Evolutionary conservation across 176 grass and related monocot species (phyloP).

Genomic region (Luzula sylvatica): DNA sequence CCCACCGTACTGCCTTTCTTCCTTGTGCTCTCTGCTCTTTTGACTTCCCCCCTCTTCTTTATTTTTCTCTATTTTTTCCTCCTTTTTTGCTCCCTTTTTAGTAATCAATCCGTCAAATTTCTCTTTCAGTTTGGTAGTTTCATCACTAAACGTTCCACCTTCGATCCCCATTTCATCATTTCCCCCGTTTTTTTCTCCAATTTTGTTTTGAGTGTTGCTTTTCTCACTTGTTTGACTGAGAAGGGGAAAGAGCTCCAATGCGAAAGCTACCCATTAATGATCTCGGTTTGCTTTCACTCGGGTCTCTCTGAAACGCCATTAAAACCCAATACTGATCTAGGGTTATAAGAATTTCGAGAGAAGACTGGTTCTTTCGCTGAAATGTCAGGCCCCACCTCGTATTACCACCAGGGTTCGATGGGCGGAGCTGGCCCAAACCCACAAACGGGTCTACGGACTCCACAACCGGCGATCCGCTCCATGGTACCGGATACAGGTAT

Average conservation of each 20-base stretch:
- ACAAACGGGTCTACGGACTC: slow-evolving; percentile 4
- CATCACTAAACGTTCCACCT: slow-evolving; percentile 11
- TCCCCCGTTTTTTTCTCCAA: background rate
- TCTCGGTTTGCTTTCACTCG: slow-evolving; percentile 3
- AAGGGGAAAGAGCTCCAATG: slow-evolving; percentile 1
- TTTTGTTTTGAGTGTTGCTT: background rate
- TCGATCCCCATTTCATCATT: slow-evolving; percentile 14
- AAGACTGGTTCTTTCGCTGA: background rate
- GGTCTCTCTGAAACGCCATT: slow-evolving; percentile 6
- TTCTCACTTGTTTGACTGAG: background rate
- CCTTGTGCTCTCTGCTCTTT: slow-evolving; percentile 21
- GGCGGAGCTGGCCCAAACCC: slow-evolving; percentile 9
- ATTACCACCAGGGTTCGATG: slow-evolving; percentile 22
- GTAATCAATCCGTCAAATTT: background rate
- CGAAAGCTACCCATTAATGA: slow-evolving; percentile 8
- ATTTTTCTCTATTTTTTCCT: background rate
- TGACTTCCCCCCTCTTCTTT: slow-evolving; percentile 6
- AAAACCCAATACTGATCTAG: slow-evolving; percentile 7
- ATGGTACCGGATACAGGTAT: slow-evolving; percentile 23
- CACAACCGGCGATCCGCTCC: slow-evolving; percentile 5
- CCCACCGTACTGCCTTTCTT: slow-evolving; percentile 9
- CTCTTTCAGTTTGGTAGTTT: slow-evolving; percentile 16
- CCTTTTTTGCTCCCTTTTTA: background rate
- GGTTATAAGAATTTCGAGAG: slow-evolving; percentile 15
- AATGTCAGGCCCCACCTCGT: slow-evolving; percentile 20